These are phyloP conservation scores for Bruguiera hainesii DNA, from an alignment of 441 rosid species.

Conservation along the genomic window DNA sequence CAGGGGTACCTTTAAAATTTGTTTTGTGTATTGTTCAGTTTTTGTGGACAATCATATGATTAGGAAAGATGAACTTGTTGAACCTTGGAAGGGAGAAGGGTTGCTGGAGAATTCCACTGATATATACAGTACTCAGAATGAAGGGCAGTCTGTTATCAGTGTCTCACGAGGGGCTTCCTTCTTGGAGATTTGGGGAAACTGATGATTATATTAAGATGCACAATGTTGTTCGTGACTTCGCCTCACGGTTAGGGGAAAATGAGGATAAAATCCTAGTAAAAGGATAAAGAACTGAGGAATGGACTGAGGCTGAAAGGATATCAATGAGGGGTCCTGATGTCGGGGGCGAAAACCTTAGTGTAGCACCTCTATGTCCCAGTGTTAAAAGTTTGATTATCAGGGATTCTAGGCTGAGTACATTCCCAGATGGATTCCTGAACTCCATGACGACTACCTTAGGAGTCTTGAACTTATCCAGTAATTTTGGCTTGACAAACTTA, in stretches of 20 bases:
- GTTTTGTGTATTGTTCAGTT: conserved; percentile 23
- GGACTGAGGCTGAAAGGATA: conserved; percentile 5
- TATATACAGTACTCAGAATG: neutral
- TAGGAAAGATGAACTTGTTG: conserved; percentile 13
- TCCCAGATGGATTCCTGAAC: neutral
- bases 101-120: neutral
- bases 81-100: conserved; percentile 31
- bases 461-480: conserved; percentile 5
- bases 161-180: neutral
- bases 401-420: neutral
- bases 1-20: neutral
- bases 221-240: neutral
- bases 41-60: neutral
- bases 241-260: neutral
- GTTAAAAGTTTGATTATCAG: neutral
- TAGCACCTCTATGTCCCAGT: neutral
- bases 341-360: no score
- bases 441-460: neutral
- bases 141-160: neutral
- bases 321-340: neutral
- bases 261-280: neutral
- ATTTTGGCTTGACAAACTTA: neutral
- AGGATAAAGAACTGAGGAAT: neutral
- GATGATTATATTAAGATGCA: neutral
- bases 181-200: neutral